A percentile compares a stretch with the other conserved stretches of the same genome.
Conservation (phyloP, 768 basidiomycete species). For the Auricularia cornea region DNA sequence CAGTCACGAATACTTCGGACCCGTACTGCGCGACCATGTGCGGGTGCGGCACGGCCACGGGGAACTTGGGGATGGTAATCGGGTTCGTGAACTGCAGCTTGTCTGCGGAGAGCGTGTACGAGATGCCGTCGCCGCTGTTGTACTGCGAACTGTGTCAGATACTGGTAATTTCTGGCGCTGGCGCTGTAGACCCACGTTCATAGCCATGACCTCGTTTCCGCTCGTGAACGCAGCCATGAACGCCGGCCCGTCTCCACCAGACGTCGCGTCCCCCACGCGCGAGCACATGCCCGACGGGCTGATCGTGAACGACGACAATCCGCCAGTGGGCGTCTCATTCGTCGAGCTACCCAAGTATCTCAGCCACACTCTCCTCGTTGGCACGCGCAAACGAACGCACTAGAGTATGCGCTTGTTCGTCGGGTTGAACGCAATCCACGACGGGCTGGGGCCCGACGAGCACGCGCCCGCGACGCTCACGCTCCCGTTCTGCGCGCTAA, state of each 20-base stretch:
- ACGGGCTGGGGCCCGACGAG: conserved; percentile 37
- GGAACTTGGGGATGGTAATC: conserved; percentile 46
- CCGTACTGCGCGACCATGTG: conserved; percentile 56
- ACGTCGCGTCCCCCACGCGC: conserved; percentile 36
- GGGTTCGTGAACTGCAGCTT: conserved; percentile 23
- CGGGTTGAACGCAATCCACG: conserved; percentile 54
- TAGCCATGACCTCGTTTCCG: conserved; percentile 45
- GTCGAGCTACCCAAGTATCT: conserved; percentile 41
- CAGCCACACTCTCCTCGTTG: background rate
- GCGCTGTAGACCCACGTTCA: conserved; percentile 37
- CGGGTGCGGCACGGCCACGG: conserved; percentile 46
- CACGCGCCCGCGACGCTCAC: background rate
- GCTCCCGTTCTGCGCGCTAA: background rate
- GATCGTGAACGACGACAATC: conserved; percentile 52
- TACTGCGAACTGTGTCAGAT: conserved; percentile 29
- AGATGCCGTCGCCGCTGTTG: conserved; percentile 45
- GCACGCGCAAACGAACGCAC: conserved; percentile 27
- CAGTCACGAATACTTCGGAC: conserved; percentile 53
- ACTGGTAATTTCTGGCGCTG: background rate
- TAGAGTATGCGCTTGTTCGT: conserved; percentile 53
- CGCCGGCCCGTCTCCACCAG: conserved; percentile 45
- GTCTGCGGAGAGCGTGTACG: conserved; percentile 30
- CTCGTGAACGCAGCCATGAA: conserved; percentile 43
- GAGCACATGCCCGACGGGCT: conserved; percentile 31
- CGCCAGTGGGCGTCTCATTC: conserved; percentile 41